Base-by-base conservation (phyloP, 352 stramenopile genomes). In the Globisporangium polare region DNA sequence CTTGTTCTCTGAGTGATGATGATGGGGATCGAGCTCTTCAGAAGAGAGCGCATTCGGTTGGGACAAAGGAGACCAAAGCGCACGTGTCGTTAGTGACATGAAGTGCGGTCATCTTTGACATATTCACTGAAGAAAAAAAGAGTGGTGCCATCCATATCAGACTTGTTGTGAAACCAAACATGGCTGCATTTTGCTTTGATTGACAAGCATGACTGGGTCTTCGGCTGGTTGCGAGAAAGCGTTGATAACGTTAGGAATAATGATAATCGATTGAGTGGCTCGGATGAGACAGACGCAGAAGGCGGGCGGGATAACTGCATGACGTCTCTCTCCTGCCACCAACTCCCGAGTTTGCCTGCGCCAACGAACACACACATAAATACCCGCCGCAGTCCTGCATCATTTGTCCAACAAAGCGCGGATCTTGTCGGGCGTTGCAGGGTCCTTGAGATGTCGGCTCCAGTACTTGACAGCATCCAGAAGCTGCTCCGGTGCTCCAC, bases 381-480 rank as follows among this genome's bases (percentile, higher is more conserved):
- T 42, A 63, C 8, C 5, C n/a, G 12, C 5, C 29, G 15, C 17
- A 3, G 12, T 46, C 10, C 50, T 29, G 63, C n/a, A n/a, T n/a
- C n/a, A n/a, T 22, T 72, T 67, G 52, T 72, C 66, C 51, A 86
- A 65, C 61, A 88, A 56, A 18, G 60, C 45, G 31, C 67, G 76
- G 65, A 88, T 69, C 46, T 83, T 77, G 41, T 71, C 69, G 13
- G 78, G 73, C 3, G 78, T 88, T 15, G 67, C 60, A 2, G 64
- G 43, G 27, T 88, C 77, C 29, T 81, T 81, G 53, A 82, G 73
- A 56, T 88, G 78, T 17, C 70, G 41, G 45, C 73, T 88, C 65
- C 74, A 80, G 60, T 74, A 88, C 54, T 75, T 81, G 68, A 86
- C 71, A 2, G 69, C 73, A 47, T 78, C 63, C 9, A 86, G 58